These are phyloP conservation scores for Elaeis oleifera DNA, from an alignment of 202 grass and related monocot species.

Conservation along the genomic window DNA sequence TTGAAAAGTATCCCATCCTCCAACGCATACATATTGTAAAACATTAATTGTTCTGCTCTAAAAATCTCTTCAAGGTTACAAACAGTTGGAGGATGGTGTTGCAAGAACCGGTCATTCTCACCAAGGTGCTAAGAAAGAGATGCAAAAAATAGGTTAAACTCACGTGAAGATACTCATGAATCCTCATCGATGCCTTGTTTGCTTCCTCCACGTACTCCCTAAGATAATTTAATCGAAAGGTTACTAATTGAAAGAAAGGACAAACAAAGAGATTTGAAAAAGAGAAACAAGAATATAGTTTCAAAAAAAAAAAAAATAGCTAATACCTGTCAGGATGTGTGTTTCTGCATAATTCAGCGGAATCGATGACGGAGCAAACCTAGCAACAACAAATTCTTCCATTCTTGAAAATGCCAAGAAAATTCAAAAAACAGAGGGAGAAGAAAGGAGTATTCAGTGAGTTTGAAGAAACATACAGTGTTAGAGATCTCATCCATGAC, in stretches of 20 bases:
- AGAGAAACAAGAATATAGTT: neutral
- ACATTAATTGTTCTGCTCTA: too few relatives aligned
- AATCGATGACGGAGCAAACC: conserved; percentile 93
- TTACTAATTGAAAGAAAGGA: conserved; percentile 1
- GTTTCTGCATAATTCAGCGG: conserved; percentile 75
- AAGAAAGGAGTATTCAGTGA: neutral
- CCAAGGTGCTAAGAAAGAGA: neutral
- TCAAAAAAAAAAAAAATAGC: neutral
- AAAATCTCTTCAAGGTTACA: too few relatives aligned
- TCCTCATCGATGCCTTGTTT: conserved; percentile 81
- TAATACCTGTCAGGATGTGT: conserved; percentile 72
- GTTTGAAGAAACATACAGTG: conserved; percentile 32
- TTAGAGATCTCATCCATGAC: conserved; percentile 96
- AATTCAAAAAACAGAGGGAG: neutral
- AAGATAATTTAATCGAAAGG: conserved; percentile 4
- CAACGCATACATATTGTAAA: too few relatives aligned
- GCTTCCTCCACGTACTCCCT: conserved; percentile 94
- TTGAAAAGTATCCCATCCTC: too few relatives aligned
- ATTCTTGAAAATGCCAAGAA: neutral
- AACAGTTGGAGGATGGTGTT: too few relatives aligned
- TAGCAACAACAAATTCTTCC: conserved; percentile 15
- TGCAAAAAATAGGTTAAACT: conserved; percentile 11
- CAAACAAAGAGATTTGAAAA: neutral
- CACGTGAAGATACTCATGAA: conserved; percentile 90
- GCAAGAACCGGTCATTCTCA: too few relatives aligned